A percentile compares a stretch with the other conserved stretches of the same genome.
These are phyloP conservation scores for Botrytis aclada DNA, from an alignment of 2,329 filamentous ascomycete genomes.

Conservation along the genomic window DNA sequence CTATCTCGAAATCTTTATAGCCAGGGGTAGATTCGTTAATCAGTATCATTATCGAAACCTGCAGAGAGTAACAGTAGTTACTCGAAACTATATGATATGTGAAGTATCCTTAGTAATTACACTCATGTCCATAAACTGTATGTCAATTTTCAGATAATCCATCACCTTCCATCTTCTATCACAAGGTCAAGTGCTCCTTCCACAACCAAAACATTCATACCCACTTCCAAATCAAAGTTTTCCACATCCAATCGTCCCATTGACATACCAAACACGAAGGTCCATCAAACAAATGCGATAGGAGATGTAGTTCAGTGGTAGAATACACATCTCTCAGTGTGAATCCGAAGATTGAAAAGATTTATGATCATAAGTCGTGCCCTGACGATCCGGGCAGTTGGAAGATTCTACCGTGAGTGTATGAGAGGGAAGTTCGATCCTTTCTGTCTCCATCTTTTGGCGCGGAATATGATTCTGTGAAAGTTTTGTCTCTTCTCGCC, in stretches of 20 bases:
- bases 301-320: not conserved
- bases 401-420: not conserved
- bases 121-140: not conserved
- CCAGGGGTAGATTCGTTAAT: rapidly evolving
- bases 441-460: not conserved
- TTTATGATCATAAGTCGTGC: not conserved
- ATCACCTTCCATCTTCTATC: not conserved
- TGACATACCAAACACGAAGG: rapidly evolving
- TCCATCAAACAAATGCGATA: not conserved
- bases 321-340: not conserved
- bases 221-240: not conserved
- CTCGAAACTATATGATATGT: not conserved
- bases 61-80: not conserved
- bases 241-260: not conserved
- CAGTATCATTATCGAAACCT: rapidly evolving
- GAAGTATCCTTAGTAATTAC: not conserved
- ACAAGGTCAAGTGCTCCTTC: not conserved
- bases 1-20: not conserved
- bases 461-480: not conserved
- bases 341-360: not conserved
- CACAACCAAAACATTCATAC: not conserved
- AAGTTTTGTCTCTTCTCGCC: not conserved
- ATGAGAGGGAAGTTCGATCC: not conserved
- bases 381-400: not conserved
- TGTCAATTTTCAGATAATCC: no score